Percentiles rank a stretch among this genome's conserved stretches.
phyloP scores from a whole-genome alignment of 805 yeast genomes.

The Lipomyces sp. region DNA sequence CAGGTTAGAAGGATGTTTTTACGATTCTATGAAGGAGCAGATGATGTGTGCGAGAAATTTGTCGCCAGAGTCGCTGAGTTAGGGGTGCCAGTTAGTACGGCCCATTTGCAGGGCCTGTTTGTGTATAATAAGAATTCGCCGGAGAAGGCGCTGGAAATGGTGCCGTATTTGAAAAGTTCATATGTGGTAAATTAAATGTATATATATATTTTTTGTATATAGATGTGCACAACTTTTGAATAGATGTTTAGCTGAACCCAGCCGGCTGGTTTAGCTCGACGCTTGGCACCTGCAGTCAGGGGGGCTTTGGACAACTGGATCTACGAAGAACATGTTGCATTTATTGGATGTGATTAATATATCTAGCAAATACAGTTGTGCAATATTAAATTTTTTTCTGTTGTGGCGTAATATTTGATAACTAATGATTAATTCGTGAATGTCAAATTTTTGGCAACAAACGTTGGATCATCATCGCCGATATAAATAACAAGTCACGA shows the following conservation, averaged over 20 bases:
- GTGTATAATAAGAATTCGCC: slow-evolving; percentile 90
- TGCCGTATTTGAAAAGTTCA: slow-evolving; percentile 41
- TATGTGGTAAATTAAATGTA: background rate
- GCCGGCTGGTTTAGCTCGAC: no score
- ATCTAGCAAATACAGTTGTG: background rate
- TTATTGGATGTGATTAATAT: background rate
- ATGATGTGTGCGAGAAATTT: slow-evolving; percentile 52
- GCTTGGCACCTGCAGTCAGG: no score
- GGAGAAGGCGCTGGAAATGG: slow-evolving; percentile 69
- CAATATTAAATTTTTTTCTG: no score
- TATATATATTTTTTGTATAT: background rate
- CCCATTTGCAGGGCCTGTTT: slow-evolving; percentile 93
- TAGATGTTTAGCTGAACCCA: no score
- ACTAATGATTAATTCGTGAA: background rate
- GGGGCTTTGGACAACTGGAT: no score
- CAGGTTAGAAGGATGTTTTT: slow-evolving; percentile 85
- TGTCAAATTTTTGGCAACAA: background rate
- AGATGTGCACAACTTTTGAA: background rate
- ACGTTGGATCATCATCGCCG: background rate
- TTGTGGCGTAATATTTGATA: no score
- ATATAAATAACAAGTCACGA: background rate
- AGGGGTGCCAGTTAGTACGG: slow-evolving; percentile 75
- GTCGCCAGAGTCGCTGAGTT: slow-evolving; percentile 54
- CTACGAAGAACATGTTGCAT: no score
- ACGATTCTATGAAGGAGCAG: slow-evolving; percentile 73